A percentile compares a stretch with the other conserved stretches of the same genome.
phyloP scores from a whole-genome alignment of 257 asterid genomes.

The Gynochthodes officinalis region DNA sequence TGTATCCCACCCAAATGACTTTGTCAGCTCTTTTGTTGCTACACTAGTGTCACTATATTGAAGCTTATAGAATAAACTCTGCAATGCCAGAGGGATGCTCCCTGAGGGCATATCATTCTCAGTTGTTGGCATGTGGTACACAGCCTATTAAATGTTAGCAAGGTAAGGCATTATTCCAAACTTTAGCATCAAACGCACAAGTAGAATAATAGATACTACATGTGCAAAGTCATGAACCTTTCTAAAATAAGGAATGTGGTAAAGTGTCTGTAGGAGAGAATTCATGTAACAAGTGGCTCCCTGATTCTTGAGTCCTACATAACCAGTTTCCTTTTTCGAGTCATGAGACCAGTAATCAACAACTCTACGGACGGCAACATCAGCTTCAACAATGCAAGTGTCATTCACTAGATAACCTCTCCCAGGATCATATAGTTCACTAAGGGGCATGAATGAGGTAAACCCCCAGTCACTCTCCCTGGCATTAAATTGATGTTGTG shows the following conservation, averaged over 20 bases:
- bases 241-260: conserved; percentile 69
- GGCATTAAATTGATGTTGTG: conserved; percentile 64
- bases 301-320: conserved; percentile 68
- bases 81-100: conserved; percentile 83
- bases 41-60: conserved; percentile 78
- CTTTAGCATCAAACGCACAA: background rate
- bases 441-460: conserved; percentile 71
- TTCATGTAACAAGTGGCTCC: conserved; percentile 80
- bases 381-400: conserved; percentile 59
- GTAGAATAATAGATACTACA: background rate
- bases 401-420: conserved; percentile 63
- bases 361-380: conserved; percentile 59
- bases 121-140: conserved; percentile 88
- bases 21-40: conserved; percentile 82
- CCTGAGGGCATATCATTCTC: conserved; percentile 78
- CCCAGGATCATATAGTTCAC: conserved; percentile 56
- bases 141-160: conserved; percentile 47
- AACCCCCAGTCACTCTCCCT: conserved; percentile 77
- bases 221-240: conserved; percentile 15
- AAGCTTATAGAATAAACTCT: conserved; percentile 81
- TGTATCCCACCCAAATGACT: conserved; percentile 85
- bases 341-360: conserved; percentile 64
- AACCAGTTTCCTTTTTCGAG: conserved; percentile 68
- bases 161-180: conserved; percentile 17
- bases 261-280: conserved; percentile 69